phyloP scores from a whole-genome alignment of 306 rosid genomes.

The Acacia acuminata region DNA sequence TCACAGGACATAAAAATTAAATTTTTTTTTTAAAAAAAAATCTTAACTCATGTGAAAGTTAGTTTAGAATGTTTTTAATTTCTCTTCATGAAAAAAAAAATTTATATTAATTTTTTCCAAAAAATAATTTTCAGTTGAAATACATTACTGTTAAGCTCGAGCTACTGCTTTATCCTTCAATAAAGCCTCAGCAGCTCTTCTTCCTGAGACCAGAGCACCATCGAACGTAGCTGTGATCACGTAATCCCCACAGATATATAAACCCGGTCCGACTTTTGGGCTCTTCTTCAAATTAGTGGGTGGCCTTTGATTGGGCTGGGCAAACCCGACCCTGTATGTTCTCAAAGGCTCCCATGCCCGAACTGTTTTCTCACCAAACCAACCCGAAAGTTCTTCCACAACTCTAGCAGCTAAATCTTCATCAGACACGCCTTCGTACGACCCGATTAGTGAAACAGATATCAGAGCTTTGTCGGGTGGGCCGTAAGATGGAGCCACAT shows the following conservation, averaged over 20 bases:
- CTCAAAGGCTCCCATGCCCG: conserved; percentile 64
- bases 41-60: not conserved
- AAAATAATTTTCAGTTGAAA: not conserved
- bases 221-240: conserved; percentile 82
- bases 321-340: conserved; percentile 68
- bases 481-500: conserved; percentile 77
- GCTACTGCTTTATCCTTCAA: conserved; percentile 47
- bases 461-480: conserved; percentile 62
- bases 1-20: not conserved
- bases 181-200: conserved; percentile 76
- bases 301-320: conserved; percentile 87
- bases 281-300: conserved; percentile 58
- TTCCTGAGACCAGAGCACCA: conserved; percentile 86
- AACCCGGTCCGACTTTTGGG: conserved; percentile 55
- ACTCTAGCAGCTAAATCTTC: conserved; percentile 53
- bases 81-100: not conserved
- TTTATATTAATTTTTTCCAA: not conserved
- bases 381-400: conserved; percentile 52
- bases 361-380: conserved; percentile 65
- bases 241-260: conserved; percentile 80
- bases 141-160: not conserved
- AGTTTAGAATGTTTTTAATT: not conserved
- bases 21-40: not conserved
- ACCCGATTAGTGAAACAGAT: conserved; percentile 70
- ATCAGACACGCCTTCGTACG: conserved; percentile 43